Conservation (phyloP, 345 rosid species). For the Noccaea bulbosa region DNA sequence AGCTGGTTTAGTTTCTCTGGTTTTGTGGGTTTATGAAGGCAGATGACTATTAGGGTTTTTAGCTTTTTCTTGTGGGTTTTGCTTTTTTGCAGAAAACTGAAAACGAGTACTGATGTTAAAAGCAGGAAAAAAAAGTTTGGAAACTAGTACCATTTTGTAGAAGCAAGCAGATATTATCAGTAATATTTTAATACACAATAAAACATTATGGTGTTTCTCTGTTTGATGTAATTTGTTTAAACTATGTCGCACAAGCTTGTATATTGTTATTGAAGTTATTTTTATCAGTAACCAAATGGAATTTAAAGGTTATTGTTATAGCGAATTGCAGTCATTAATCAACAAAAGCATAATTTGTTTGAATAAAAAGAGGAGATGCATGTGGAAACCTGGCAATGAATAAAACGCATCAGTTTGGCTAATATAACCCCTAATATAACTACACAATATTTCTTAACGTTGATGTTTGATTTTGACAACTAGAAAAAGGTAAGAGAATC, state of each 20-base stretch:
- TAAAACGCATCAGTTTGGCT: conserved; percentile 36
- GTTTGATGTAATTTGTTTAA: background rate
- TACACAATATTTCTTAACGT: conserved; percentile 10
- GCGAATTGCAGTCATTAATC: conserved; percentile 1
- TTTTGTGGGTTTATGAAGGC: conserved; percentile 47
- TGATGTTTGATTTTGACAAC: conserved; percentile 49
- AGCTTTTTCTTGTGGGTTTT: conserved; percentile 18
- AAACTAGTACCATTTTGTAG: background rate
- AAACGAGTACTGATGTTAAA: conserved; percentile 23
- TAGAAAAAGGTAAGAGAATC: conserved; percentile 37
- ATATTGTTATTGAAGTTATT: background rate
- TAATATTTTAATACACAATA: no score
- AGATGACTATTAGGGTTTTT: conserved; percentile 45
- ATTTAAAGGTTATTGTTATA: background rate
- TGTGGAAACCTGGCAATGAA: conserved; percentile 44
- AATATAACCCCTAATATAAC: conserved; percentile 2
- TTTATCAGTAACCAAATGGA: background rate
- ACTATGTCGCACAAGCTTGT: background rate
- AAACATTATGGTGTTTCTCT: background rate
- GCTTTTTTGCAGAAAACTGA: conserved; percentile 33
- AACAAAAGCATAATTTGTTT: conserved; percentile 17
- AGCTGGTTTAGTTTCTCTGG: conserved; percentile 35
- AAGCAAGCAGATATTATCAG: no score
- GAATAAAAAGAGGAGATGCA: conserved; percentile 32
- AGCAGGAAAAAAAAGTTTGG: background rate